Conservation (phyloP, 805 yeast genomes). For the Candida methanosorbosa region DNA sequence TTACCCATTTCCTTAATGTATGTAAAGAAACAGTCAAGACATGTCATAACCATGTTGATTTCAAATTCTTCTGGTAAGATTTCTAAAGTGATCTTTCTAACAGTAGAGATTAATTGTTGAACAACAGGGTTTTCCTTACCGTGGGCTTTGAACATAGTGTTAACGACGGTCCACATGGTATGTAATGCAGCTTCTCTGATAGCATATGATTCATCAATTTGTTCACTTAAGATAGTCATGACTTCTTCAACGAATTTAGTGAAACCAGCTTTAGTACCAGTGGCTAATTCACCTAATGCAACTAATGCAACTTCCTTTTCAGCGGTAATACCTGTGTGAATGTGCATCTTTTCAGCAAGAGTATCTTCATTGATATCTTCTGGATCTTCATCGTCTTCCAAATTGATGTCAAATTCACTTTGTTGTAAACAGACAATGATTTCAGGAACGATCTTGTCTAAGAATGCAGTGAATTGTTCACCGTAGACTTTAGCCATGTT, state of each 20-base stretch:
- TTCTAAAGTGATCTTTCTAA: slow-evolving; percentile 56
- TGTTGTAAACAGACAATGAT: slow-evolving; percentile 77
- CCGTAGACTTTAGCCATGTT: slow-evolving; percentile 94
- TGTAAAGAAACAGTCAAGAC: slow-evolving; percentile 67
- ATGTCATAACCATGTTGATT: slow-evolving; percentile 66
- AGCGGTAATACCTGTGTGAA: slow-evolving; percentile 89
- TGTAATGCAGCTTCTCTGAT: slow-evolving; percentile 80
- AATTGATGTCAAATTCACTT: slow-evolving; percentile 69
- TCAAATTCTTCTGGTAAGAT: slow-evolving; percentile 76
- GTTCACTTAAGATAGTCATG: slow-evolving; percentile 53
- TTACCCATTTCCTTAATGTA: slow-evolving; percentile 67
- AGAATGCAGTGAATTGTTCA: slow-evolving; percentile 78
- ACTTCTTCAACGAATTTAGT: slow-evolving; percentile 69
- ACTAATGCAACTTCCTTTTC: slow-evolving; percentile 95
- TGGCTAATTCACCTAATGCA: slow-evolving; percentile 80
- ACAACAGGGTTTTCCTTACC: slow-evolving; percentile 53
- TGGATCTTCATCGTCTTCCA: slow-evolving; percentile 43
- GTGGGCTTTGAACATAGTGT: slow-evolving; percentile 52
- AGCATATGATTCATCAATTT: slow-evolving; percentile 81
- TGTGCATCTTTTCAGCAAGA: slow-evolving; percentile 63
- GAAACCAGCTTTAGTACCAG: slow-evolving; percentile 77
- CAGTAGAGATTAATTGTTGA: slow-evolving; percentile 51
- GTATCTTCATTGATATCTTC: slow-evolving; percentile 49
- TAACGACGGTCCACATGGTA: slow-evolving; percentile 75
- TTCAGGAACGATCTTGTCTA: slow-evolving; percentile 75